A percentile compares a stretch with the other conserved stretches of the same genome.
These are phyloP conservation scores for Rutstroemia sp. DNA, from an alignment of 2,329 filamentous ascomycete species.

Conservation along the genomic window DNA sequence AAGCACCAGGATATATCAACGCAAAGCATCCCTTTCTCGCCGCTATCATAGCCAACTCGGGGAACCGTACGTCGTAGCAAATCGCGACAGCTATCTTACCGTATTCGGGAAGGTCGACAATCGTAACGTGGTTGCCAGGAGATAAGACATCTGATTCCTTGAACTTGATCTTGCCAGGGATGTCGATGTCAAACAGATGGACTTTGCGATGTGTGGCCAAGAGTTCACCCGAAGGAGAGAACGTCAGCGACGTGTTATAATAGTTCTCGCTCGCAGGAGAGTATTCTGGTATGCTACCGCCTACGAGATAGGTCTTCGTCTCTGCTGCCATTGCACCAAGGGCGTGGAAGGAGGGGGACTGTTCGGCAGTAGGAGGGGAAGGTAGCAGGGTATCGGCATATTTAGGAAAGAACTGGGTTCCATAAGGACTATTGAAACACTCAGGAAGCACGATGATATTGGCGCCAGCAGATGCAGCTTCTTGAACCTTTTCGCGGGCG, in stretches of 20 bases:
- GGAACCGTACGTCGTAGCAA: slow-evolving; percentile 97
- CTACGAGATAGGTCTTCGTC: slow-evolving; percentile 73
- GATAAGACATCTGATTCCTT: slow-evolving; percentile 83
- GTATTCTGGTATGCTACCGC: slow-evolving; percentile 86
- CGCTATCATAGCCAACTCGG: slow-evolving; percentile 84
- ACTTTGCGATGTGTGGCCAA: slow-evolving; percentile 89
- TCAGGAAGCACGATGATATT: slow-evolving; percentile 88
- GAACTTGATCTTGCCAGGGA: slow-evolving; percentile 90
- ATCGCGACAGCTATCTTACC: slow-evolving; percentile 84
- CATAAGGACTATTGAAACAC: slow-evolving; percentile 99
- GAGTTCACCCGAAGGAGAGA: slow-evolving; percentile 68
- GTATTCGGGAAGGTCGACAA: slow-evolving; percentile 82
- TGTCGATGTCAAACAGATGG: slow-evolving; percentile 96
- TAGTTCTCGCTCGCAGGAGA: slow-evolving; percentile 56
- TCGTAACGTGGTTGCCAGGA: slow-evolving; percentile 75
- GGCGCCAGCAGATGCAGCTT: slow-evolving; percentile 69
- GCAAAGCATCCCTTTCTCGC: slow-evolving; percentile 81
- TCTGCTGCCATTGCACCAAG: slow-evolving; percentile 73
- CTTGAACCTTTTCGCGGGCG: slow-evolving; percentile 74
- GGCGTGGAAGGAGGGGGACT: slow-evolving; percentile 79
- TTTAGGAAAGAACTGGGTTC: slow-evolving; percentile 79
- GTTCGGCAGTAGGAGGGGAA: slow-evolving; percentile 59
- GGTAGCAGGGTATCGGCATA: slow-evolving; percentile 88
- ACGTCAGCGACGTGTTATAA: slow-evolving; percentile 88
- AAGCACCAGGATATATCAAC: slow-evolving; percentile 90